Conservation (phyloP, 1,284 basidiomycete species). For the Athelia psychrophila region DNA sequence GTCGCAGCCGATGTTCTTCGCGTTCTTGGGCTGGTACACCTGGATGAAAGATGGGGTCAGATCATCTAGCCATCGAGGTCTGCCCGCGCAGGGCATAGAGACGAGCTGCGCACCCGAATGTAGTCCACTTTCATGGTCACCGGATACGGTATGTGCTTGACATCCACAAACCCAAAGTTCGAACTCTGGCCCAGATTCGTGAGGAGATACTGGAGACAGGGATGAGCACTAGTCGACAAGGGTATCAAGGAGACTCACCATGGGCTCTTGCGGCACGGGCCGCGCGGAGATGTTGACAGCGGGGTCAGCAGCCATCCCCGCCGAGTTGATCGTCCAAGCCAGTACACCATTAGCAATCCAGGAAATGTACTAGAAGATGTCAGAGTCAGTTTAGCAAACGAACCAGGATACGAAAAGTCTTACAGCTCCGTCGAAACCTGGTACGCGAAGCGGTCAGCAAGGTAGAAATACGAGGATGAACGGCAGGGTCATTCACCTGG, state of each 20-base stretch:
- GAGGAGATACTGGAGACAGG: conserved; percentile 48
- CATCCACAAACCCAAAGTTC: conserved; percentile 51
- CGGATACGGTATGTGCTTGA: conserved; percentile 30
- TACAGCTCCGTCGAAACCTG: not conserved
- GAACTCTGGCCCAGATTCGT: conserved; percentile 53
- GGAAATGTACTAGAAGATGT: conserved; percentile 52
- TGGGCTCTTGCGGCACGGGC: conserved; percentile 68
- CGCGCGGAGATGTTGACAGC: conserved; percentile 57
- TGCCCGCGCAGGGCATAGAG: no score
- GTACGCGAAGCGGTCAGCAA: conserved; percentile 47
- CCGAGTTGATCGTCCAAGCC: conserved; percentile 65
- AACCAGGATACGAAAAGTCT: conserved; percentile 33
- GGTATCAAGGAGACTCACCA: conserved; percentile 46
- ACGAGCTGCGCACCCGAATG: conserved; percentile 32
- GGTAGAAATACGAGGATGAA: not conserved
- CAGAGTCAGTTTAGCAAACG: conserved; percentile 27
- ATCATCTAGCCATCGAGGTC: no score
- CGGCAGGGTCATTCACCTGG: conserved; percentile 45
- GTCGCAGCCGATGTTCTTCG: conserved; percentile 54
- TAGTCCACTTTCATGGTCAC: conserved; percentile 54
- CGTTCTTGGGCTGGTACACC: conserved; percentile 46
- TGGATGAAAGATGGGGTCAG: no score
- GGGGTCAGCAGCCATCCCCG: conserved; percentile 60
- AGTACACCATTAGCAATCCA: conserved; percentile 60
- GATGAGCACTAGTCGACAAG: conserved; percentile 38